Percentiles rank a stretch among this genome's conserved stretches.
Evolutionary conservation across 345 rosid genomes (phyloP).

Genomic region (Murraya paniculata): DNA sequence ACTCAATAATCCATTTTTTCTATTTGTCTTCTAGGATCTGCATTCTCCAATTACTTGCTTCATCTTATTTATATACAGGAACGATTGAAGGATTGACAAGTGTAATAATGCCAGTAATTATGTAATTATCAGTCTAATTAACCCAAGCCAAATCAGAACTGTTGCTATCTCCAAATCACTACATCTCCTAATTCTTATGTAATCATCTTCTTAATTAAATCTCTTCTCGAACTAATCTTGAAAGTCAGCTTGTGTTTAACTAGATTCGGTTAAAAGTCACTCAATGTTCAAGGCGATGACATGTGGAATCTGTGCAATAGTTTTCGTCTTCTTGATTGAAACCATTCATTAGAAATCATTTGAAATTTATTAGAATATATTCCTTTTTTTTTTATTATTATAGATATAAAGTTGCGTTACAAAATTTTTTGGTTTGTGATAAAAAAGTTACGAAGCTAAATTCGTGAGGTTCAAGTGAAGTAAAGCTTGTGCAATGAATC

Average conservation of each 20-base stretch:
- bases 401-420: too few relatives aligned
- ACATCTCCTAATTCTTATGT: background rate
- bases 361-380: too few relatives aligned
- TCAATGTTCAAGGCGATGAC: background rate
- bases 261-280: background rate
- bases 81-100: background rate
- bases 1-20: background rate
- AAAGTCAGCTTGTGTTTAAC: background rate
- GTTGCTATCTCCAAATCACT: background rate
- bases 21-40: background rate
- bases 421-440: too few relatives aligned
- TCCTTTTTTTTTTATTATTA: too few relatives aligned
- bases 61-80: background rate
- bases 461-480: too few relatives aligned
- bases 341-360: too few relatives aligned
- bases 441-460: too few relatives aligned
- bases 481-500: too few relatives aligned
- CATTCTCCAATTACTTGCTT: background rate
- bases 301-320: background rate
- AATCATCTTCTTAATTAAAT: background rate
- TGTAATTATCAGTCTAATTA: constrained; percentile 1
- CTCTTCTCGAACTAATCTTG: background rate
- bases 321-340: background rate
- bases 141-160: background rate
- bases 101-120: background rate